Evolutionary conservation across 148 eudicot genomes (phyloP).

Genomic region (Chenopodium album): DNA sequence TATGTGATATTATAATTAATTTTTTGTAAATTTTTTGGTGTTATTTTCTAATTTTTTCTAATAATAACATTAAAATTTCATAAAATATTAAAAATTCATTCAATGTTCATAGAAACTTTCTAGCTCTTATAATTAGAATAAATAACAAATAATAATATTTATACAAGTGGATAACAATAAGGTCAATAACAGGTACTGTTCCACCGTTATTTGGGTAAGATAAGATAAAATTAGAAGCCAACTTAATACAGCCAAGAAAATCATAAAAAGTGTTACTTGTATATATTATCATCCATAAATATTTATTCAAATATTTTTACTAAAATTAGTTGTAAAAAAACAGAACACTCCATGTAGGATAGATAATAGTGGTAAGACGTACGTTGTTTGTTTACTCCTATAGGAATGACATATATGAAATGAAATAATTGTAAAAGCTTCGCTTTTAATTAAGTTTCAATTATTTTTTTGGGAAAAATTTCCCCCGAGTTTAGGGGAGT

Average conservation of each 20-base stretch:
- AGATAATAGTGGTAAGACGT: neutral
- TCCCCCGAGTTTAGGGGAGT: neutral
- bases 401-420: neutral
- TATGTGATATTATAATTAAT: too few species aligned
- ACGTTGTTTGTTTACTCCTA: neutral
- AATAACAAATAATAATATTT: too few species aligned
- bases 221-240: neutral
- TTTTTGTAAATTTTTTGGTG: too few species aligned
- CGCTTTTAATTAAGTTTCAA: neutral
- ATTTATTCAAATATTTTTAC: too few species aligned
- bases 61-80: too few species aligned
- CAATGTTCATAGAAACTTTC: too few species aligned
- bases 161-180: too few species aligned
- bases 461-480: neutral
- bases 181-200: too few species aligned
- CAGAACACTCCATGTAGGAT: neutral
- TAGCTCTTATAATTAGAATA: too few species aligned
- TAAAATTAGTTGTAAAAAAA: neutral
- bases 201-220: neutral
- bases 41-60: too few species aligned
- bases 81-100: too few species aligned
- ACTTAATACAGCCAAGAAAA: neutral
- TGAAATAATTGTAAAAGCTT: neutral
- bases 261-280: neutral
- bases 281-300: too few species aligned